A percentile compares a stretch with the other conserved stretches of the same genome.
These are phyloP conservation scores for Coemansia sp. DNA, from an alignment of 192 early-diverging fungal species.

Conservation along the genomic window DNA sequence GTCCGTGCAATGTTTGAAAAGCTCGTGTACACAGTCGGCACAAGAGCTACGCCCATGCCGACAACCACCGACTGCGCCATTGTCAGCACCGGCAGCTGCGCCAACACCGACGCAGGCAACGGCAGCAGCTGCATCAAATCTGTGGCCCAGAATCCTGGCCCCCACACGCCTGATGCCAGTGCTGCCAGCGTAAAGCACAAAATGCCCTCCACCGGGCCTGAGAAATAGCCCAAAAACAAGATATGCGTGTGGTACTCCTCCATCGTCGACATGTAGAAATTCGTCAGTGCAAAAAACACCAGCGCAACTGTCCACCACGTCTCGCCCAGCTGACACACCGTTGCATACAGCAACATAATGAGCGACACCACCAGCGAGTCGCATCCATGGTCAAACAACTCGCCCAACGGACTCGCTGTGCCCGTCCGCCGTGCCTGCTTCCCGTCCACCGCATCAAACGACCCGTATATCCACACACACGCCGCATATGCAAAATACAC, in stretches of 20 bases:
- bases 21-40: constrained; percentile 54
- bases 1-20: constrained; percentile 63
- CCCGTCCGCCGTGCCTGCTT: constrained; percentile 92
- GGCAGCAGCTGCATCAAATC: constrained; percentile 32
- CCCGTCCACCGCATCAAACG: constrained; percentile 92
- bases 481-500: constrained; percentile 73
- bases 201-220: constrained; percentile 91
- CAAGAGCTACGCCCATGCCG: constrained; percentile 25
- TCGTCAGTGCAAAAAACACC: constrained; percentile 65
- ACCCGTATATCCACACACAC: constrained; percentile 86
- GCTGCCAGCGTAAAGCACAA: constrained; percentile 62
- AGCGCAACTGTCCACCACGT: constrained; percentile 67
- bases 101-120: constrained; percentile 26
- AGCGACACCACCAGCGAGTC: constrained; percentile 69
- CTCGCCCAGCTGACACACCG: constrained; percentile 67
- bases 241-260: constrained; percentile 92
- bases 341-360: constrained; percentile 58
- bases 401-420: constrained; percentile 83
- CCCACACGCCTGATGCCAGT: constrained; percentile 64
- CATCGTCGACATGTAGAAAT: constrained; percentile 93
- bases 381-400: constrained; percentile 94
- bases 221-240: constrained; percentile 79
- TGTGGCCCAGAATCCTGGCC: constrained; percentile 50
- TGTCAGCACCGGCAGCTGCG: constrained; percentile 37
- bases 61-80: constrained; percentile 48